phyloP scores from a whole-genome alignment of 2,329 filamentous ascomycete species.

The Monilinia fructicola region DNA sequence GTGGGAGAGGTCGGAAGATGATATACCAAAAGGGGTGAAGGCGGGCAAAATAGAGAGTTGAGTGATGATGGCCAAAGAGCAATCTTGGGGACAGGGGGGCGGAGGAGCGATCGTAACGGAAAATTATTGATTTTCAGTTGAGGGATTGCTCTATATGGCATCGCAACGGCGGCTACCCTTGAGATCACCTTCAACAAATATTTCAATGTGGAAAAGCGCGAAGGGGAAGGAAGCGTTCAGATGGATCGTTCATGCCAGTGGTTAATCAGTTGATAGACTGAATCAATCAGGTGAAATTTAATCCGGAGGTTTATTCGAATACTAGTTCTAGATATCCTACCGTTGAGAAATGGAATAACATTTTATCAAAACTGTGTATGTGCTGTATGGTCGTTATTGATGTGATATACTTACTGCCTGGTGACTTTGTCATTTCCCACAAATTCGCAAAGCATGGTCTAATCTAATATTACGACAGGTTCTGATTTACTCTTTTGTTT shows the following conservation, averaged over 20 bases:
- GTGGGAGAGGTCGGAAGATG: background rate
- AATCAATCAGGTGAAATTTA: background rate
- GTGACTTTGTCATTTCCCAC: background rate
- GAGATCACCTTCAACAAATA: constrained; percentile 14
- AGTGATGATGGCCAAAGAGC: background rate
- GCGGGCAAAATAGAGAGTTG: background rate
- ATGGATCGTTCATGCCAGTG: background rate
- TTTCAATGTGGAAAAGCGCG: constrained; percentile 6
- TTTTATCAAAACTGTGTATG: background rate
- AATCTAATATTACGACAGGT: background rate
- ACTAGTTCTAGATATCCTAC: constrained; percentile 16
- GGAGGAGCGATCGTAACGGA: background rate
- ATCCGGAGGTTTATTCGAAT: constrained; percentile 4
- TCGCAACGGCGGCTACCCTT: constrained; percentile 13
- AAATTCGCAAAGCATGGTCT: background rate
- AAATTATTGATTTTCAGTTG: background rate
- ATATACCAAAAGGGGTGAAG: constrained; percentile 9
- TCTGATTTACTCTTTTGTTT: background rate
- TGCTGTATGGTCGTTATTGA: background rate
- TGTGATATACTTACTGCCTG: background rate
- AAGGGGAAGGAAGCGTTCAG: background rate
- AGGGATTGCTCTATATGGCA: background rate
- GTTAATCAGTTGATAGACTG: constrained; percentile 5
- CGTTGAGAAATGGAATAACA: background rate
- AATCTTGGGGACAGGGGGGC: background rate